Conservation (phyloP, 1,284 basidiomycete genomes). For the Laetiporus sulphureus region DNA sequence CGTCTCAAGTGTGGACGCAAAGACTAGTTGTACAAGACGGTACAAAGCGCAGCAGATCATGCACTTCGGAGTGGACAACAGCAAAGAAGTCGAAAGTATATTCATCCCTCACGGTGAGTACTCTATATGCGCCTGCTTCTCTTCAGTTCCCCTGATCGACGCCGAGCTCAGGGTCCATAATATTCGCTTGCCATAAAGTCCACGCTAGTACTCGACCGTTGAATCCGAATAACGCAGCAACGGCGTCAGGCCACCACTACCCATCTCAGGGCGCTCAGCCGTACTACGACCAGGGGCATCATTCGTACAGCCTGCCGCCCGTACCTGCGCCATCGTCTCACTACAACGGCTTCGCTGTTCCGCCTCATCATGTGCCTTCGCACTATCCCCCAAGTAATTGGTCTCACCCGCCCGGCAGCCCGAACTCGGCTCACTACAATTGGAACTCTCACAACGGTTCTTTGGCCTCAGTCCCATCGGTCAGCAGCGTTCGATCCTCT, state of each 20-base stretch:
- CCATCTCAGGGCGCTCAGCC: slow-evolving; percentile 28
- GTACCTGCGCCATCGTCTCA: slow-evolving; percentile 29
- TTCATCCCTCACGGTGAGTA: slow-evolving; percentile 88
- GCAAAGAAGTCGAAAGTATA: slow-evolving; percentile 75
- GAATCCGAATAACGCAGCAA: slow-evolving; percentile 16
- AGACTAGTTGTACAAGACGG: slow-evolving; percentile 90
- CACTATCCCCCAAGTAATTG: slow-evolving; percentile 45
- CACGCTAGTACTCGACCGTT: slow-evolving; percentile 37
- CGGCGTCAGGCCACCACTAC: slow-evolving; percentile 21
- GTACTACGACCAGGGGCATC: slow-evolving; percentile 38
- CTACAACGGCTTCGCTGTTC: slow-evolving; percentile 30
- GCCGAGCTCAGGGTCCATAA: slow-evolving; percentile 54
- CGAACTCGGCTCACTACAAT: slow-evolving; percentile 28
- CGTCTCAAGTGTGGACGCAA: slow-evolving; percentile 55
- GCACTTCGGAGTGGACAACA: slow-evolving; percentile 52
- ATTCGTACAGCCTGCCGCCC: slow-evolving; percentile 38
- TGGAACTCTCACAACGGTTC: slow-evolving; percentile 31
- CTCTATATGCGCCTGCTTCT: slow-evolving; percentile 12
- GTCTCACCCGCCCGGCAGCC: slow-evolving; percentile 35
- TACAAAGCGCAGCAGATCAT: slow-evolving; percentile 79
- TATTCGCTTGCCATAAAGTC: slow-evolving; percentile 80
- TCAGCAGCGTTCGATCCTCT: slow-evolving; percentile 43
- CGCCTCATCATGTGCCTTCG: slow-evolving; percentile 23
- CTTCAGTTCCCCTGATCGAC: slow-evolving; percentile 9
- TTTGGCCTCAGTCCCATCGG: slow-evolving; percentile 25